Conservation (phyloP, 768 basidiomycete species). For the Sarcomyxa edulis region DNA sequence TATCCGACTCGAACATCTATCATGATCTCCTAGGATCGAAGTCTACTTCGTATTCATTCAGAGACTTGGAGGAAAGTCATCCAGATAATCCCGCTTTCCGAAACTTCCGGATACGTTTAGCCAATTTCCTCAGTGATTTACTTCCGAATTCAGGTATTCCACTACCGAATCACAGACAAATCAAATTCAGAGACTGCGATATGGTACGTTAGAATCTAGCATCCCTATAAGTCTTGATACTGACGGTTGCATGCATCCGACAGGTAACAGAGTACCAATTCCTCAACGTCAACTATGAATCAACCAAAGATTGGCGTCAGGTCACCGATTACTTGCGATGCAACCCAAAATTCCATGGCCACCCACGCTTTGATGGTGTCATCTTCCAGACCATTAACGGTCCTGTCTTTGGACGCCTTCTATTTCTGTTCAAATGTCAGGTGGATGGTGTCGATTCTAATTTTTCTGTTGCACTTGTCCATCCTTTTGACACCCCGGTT, state of each 20-base stretch:
- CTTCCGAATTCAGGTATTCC: slow-evolving; percentile 3
- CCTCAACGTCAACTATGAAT: slow-evolving; percentile 22
- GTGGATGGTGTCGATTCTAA: slow-evolving; percentile 6
- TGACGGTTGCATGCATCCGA: background rate
- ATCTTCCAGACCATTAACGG: slow-evolving; percentile 15
- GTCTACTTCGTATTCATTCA: background rate
- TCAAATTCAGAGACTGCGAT: background rate
- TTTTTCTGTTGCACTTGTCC: slow-evolving; percentile 16
- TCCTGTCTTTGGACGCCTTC: slow-evolving; percentile 14
- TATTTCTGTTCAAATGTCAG: slow-evolving; percentile 16
- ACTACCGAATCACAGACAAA: background rate
- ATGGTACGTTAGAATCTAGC: background rate
- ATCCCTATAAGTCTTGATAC: slow-evolving; percentile 3
- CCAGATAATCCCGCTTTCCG: slow-evolving; percentile 4
- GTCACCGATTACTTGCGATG: slow-evolving; percentile 21
- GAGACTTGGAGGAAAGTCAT: slow-evolving; percentile 3
- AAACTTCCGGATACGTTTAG: slow-evolving; percentile 6
- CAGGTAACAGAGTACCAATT: slow-evolving; percentile 18
- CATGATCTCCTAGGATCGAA: slow-evolving; percentile 8
- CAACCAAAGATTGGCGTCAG: slow-evolving; percentile 19
- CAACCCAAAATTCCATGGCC: slow-evolving; percentile 21
- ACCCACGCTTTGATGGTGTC: slow-evolving; percentile 20
- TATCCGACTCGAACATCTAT: slow-evolving; percentile 1
- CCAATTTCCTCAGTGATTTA: slow-evolving; percentile 12
- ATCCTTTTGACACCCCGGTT: slow-evolving; percentile 11